These are phyloP conservation scores for Spinacia oleracea DNA, from an alignment of 179 eudicot species.

Conservation along the genomic window DNA sequence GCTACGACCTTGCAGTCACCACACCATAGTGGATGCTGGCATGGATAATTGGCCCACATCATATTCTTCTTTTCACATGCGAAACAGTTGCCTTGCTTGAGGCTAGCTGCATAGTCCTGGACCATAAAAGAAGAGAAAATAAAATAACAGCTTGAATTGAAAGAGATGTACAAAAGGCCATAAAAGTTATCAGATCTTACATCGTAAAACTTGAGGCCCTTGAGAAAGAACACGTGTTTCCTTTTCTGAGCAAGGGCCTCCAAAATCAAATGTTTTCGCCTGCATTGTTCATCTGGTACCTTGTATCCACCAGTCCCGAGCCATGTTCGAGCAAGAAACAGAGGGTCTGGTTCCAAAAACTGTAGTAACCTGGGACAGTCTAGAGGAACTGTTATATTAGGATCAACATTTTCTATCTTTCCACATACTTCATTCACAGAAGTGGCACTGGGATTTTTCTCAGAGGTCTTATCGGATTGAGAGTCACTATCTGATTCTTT, in stretches of 20 bases:
- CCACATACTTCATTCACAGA: conserved; percentile 10
- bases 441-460: conserved; percentile 13
- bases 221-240: conserved; percentile 40
- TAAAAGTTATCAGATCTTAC: conserved; percentile 17
- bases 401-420: background rate
- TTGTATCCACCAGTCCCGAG: conserved; percentile 37
- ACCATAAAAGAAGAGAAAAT: background rate
- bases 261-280: conserved; percentile 35
- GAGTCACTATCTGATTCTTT: conserved; percentile 21
- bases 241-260: conserved; percentile 40
- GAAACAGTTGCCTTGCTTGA: conserved; percentile 35
- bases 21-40: conserved; percentile 44
- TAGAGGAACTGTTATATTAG: background rate
- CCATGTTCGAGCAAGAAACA: conserved; percentile 44
- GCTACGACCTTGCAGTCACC: conserved; percentile 37
- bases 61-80: conserved; percentile 34
- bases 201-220: conserved; percentile 30
- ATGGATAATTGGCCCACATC: conserved; percentile 48
- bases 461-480: conserved; percentile 20
- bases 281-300: conserved; percentile 21
- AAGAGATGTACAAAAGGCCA: background rate
- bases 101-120: conserved; percentile 36
- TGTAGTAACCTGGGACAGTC: conserved; percentile 28
- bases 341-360: conserved; percentile 38
- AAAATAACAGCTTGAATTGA: background rate